Percentiles rank a stretch among this genome's conserved stretches.
Evolutionary conservation across 2,329 filamentous ascomycete genomes (phyloP).

Genomic region (Elsinoe arachidis): DNA sequence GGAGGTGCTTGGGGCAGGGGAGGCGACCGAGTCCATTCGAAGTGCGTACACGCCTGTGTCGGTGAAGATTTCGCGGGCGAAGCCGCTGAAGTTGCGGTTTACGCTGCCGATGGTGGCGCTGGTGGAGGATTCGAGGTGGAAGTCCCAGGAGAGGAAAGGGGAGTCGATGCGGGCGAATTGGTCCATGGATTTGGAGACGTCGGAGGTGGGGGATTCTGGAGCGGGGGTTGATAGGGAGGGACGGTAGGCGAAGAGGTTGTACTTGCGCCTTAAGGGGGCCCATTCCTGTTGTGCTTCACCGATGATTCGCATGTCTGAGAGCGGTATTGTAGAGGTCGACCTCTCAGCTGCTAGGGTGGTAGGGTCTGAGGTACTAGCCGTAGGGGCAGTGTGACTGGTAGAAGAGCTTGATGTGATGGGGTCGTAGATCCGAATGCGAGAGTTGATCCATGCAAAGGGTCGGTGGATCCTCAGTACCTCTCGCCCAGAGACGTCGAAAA

Average conservation of each 20-base stretch:
- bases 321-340: constrained; percentile 38
- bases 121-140: constrained; percentile 47
- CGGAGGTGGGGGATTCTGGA: constrained; percentile 41
- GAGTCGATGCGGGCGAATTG: constrained; percentile 58
- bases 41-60: constrained; percentile 58
- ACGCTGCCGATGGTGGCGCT: constrained; percentile 49
- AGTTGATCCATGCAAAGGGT: constrained; percentile 57
- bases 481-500: constrained; percentile 52
- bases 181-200: constrained; percentile 36
- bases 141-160: constrained; percentile 57
- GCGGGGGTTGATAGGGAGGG: constrained; percentile 34
- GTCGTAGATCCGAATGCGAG: constrained; percentile 49
- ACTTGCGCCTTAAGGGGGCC: constrained; percentile 54
- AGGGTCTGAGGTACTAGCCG: constrained; percentile 29
- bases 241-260: constrained; percentile 55
- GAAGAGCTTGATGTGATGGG: constrained; percentile 22
- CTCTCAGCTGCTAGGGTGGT: constrained; percentile 36
- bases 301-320: constrained; percentile 53
- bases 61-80: constrained; percentile 56
- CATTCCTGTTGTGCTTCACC: constrained; percentile 57
- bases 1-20: neutral
- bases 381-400: neutral
- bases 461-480: constrained; percentile 55
- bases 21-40: constrained; percentile 48
- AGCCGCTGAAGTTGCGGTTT: constrained; percentile 55